Evolutionary conservation across 1,139 yeast genomes (phyloP), one percentile per base, ranked within the genome.

Genomic region (Meyerozyma sp.): DNA sequence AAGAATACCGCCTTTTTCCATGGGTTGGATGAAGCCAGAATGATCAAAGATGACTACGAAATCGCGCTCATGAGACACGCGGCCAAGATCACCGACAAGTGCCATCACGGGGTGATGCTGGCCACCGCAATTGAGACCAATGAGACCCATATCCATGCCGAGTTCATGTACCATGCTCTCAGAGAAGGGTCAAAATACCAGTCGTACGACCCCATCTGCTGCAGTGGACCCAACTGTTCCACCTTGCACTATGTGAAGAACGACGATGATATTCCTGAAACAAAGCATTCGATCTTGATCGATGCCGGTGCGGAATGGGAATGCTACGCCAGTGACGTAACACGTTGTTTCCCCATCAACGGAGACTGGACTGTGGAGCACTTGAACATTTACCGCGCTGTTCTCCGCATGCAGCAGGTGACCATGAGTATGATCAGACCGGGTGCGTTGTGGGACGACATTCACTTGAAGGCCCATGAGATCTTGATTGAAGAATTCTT

Each of bases 281-380:
- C 76, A 4, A 82, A 79, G 47, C 60, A 62, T 42, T 76, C 93
- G 4, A 77, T 93, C 10, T 75, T 93, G 48, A 83, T 93, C 47
- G 98, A 93, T 65, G 98, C 98, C 5, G 98, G 98, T 42, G 96
- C 96, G 7, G 98, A 91, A 68, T 91, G 97, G 96, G 79, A 80
- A 50, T 81, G 89, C 58, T 93, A 93, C 63, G 93, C 96, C 5
- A 76, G 91, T 40, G 98, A 93, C 60, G 96, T 93, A 41, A 93
- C 98, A 16, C 78, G 98, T 61, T 86, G 95, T 59, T 93, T 90
- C 78, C 98, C 98, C 20, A 81, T 90, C 47, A 77, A 73, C 50
- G 98, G 98, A 8, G 82, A 83, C 48, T 93, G 96, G 91, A 78
- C 93, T 10, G 76, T 77, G 50, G 98, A 93, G 59, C 94, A 91